Conservation (phyloP, 345 rosid genomes). For the Turritis glabra region DNA sequence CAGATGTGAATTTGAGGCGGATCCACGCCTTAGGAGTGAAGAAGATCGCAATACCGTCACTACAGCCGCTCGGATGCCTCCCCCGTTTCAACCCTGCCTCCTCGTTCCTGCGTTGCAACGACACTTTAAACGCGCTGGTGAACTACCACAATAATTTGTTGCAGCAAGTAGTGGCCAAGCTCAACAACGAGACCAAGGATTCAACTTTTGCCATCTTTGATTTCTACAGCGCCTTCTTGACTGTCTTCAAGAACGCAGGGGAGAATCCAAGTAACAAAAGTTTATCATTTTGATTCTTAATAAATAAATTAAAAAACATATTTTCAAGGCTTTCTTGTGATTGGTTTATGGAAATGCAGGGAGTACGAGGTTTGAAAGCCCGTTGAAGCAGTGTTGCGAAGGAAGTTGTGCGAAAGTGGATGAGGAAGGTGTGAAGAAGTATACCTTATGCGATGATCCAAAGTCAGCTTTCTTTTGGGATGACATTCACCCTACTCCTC, state of each 20-base stretch:
- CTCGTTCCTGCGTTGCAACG: background rate
- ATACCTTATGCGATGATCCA: background rate
- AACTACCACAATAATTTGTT: slow-evolving; percentile 50
- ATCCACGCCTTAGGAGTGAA: background rate
- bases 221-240: slow-evolving; percentile 53
- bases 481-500: slow-evolving; percentile 49
- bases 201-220: slow-evolving; percentile 48
- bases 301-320: background rate
- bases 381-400: slow-evolving; percentile 34
- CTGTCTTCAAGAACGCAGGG: slow-evolving; percentile 44
- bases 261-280: slow-evolving; percentile 18
- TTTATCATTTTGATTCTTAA: no score
- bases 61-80: background rate
- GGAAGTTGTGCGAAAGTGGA: background rate
- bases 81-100: background rate
- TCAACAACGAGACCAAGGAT: slow-evolving; percentile 41
- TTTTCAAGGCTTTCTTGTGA: background rate
- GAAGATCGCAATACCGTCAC: background rate
- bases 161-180: slow-evolving; percentile 46
- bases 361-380: slow-evolving; percentile 40
- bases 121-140: background rate
- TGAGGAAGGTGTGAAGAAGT: background rate
- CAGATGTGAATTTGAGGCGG: background rate
- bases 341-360: slow-evolving; percentile 16
- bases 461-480: slow-evolving; percentile 56